A percentile compares a stretch with the other conserved stretches of the same genome.
Evolutionary conservation across 306 rosid genomes (phyloP).

Genomic region (Calophaca sinica): DNA sequence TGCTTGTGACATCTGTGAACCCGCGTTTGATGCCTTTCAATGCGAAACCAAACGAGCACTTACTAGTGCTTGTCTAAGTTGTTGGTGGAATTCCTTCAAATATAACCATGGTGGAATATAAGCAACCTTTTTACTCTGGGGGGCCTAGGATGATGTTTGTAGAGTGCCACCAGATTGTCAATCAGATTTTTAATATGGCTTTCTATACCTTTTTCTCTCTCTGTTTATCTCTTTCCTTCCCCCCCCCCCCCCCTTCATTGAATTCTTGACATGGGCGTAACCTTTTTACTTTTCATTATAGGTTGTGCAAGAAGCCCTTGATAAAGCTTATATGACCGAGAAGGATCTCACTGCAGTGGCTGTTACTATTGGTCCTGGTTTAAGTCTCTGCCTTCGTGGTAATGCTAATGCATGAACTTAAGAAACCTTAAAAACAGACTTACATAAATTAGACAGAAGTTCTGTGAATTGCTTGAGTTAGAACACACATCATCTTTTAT

Average conservation of each 20-base stretch:
- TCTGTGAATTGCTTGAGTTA: conserved; percentile 25
- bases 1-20: no score
- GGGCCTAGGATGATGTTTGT: conserved; percentile 29
- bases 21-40: no score
- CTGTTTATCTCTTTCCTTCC: no score
- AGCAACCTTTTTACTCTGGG: conserved; percentile 1
- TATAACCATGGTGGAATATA: conserved; percentile 2
- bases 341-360: conserved; percentile 91
- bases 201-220: conserved; percentile 14
- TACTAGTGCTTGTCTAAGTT: conserved; percentile 15
- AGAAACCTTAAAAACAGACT: conserved; percentile 13
- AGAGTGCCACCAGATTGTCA: conserved; percentile 30
- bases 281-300: conserved; percentile 50
- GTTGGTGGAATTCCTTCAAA: conserved; percentile 13
- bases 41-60: no score
- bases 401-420: conserved; percentile 54
- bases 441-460: background rate
- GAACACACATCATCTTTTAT: background rate
- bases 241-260: background rate
- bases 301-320: conserved; percentile 95
- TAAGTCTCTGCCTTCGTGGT: conserved; percentile 98
- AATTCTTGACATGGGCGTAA: conserved; percentile 25
- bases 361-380: conserved; percentile 98
- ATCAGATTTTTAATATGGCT: conserved; percentile 31
- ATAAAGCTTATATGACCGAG: conserved; percentile 78